Conservation (phyloP, 495 filamentous ascomycete genomes). For the Penicillium lividum region DNA sequence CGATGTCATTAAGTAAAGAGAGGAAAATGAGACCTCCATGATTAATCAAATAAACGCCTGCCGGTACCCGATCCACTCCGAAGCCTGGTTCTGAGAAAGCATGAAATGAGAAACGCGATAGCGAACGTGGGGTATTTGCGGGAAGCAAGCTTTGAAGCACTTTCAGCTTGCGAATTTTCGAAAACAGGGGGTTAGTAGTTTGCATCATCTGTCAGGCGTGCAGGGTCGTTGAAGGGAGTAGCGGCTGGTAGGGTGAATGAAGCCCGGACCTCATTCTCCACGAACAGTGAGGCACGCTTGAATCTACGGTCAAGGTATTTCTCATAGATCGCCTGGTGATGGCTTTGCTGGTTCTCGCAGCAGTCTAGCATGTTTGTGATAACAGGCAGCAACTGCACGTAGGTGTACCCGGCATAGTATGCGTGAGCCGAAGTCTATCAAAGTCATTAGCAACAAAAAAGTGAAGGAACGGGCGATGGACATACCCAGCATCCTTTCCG, state of each 20-base stretch:
- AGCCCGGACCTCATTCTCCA: constrained; percentile 67
- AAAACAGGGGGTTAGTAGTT: constrained; percentile 23
- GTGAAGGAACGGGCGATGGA: constrained; percentile 16
- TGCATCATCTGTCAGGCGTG: constrained; percentile 20
- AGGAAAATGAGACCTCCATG: constrained; percentile 13
- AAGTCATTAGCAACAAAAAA: constrained; percentile 30
- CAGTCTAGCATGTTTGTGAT: constrained; percentile 79
- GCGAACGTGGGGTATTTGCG: constrained; percentile 12
- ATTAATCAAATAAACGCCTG: constrained; percentile 28
- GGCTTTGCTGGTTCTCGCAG: constrained; percentile 75
- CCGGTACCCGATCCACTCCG: constrained; percentile 23
- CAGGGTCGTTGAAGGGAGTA: constrained; percentile 17
- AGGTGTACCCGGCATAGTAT: constrained; percentile 91
- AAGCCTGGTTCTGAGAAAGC: constrained; percentile 21
- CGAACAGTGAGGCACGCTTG: constrained; percentile 78
- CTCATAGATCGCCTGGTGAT: constrained; percentile 84
- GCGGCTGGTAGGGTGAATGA: constrained; percentile 47
- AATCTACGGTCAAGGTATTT: constrained; percentile 86
- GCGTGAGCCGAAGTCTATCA: constrained; percentile 75
- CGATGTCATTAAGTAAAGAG: constrained; percentile 17
- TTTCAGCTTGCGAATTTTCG: constrained; percentile 2
- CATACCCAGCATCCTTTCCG: constrained; percentile 91
- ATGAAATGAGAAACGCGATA: constrained; percentile 15
- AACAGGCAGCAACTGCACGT: constrained; percentile 75
- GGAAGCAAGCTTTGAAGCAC: constrained; percentile 6